Evolutionary conservation across 305 asterid species (phyloP), one percentile per base, ranked within the genome.

Genomic region (Fraxinus latifolia): DNA sequence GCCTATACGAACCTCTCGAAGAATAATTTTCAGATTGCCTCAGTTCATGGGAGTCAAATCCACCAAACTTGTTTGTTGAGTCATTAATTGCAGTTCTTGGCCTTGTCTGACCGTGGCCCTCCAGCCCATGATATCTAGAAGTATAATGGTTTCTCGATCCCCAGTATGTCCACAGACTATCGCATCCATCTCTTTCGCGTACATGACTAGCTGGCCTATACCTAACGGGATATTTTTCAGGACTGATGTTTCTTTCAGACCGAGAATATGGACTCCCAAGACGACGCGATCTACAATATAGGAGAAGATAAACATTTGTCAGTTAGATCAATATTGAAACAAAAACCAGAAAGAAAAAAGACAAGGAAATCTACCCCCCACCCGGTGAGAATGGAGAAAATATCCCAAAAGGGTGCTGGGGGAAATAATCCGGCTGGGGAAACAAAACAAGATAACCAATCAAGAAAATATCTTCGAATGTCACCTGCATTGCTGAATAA

Each of bases 401-500:
- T 15, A 58, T 17, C 74, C 32, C 11, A 81, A 75, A 42, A 58
- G 33, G 74, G 74, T 1, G 34, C 19, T 29, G 19, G 74, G 34
- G 74, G 36, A 1, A 67, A 11, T 67, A 67, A 27, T 25, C 12
- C 0, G 17, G 36, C 36, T 3, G 19, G 73, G 73, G 73, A 67
- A 67, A 67, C 74, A 67, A 29, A 67, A 29, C 74, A 67, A 25
- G 74, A 67, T 29, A 37, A 74, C 32, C 14, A 32, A 82, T 32
- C 31, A 60, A 74, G 47, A 60, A n/a, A 42, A 68, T 70, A n/a
- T 29, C 42, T 15, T 19, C 17, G 23, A 47, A 8, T 23, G 21
- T 39, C 86, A 91, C 97, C 96, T 92, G 91, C 76, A 74, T 68
- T 78, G 96, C 71, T 78, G 89, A n/a, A 79, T 21, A 78, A 79